Percentiles rank a stretch among this genome's conserved stretches.
These are phyloP conservation scores for Vaccinium vitisidaea DNA, from an alignment of 148 eudicot species.

Conservation along the genomic window DNA sequence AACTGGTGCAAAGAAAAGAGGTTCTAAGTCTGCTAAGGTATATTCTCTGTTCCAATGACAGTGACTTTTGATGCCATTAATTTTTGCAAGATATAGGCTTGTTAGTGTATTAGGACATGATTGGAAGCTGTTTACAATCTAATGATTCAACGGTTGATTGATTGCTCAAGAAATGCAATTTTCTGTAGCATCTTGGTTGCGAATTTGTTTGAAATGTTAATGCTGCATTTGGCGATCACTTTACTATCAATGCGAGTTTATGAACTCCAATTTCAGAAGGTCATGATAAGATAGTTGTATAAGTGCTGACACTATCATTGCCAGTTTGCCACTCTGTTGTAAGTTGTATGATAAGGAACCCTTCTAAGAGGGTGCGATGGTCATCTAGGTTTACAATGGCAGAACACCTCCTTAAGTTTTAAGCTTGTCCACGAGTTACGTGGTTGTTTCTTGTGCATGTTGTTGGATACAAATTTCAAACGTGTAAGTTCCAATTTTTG, in stretches of 20 bases:
- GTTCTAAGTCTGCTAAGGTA: slow-evolving; percentile 58
- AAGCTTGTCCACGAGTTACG: neutral
- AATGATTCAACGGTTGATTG: neutral
- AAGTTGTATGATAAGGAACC: neutral
- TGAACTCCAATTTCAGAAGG: neutral
- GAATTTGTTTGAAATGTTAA: neutral
- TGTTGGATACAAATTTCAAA: neutral
- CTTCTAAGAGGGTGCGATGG: neutral
- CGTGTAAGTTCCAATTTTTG: neutral
- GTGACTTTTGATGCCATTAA: neutral
- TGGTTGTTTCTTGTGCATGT: neutral
- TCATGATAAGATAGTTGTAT: neutral
- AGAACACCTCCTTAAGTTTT: neutral
- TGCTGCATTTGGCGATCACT: neutral
- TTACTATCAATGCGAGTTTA: neutral
- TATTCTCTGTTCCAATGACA: neutral
- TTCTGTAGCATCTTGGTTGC: neutral
- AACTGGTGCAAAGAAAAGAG: slow-evolving; percentile 43
- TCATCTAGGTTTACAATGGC: neutral
- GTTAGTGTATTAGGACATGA: neutral
- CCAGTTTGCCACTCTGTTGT: neutral
- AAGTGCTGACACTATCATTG: neutral
- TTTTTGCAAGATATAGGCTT: neutral
- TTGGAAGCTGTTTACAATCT: neutral
- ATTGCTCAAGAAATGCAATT: neutral